Percentiles rank a stretch among this genome's conserved stretches.
Conservation (phyloP, 441 rosid species). For the Brassica balearica region DNA sequence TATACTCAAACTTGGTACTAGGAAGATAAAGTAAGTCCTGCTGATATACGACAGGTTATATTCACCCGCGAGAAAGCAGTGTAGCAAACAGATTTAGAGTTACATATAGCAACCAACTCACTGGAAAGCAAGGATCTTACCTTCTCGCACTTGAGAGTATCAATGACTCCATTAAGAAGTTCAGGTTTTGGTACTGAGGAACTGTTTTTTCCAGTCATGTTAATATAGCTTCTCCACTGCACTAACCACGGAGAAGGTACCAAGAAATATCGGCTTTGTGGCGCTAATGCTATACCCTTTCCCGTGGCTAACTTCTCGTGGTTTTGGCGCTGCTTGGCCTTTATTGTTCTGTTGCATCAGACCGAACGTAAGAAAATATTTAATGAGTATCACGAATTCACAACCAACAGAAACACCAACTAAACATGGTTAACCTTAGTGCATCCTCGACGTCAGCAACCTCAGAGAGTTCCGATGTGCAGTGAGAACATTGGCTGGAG, state of each 20-base stretch:
- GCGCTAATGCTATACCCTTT: conserved; percentile 63
- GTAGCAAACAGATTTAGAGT: background rate
- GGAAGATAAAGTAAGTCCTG: background rate
- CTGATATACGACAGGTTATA: conserved; percentile 15
- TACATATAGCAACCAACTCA: conserved; percentile 7
- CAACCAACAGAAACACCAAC: conserved; percentile 11
- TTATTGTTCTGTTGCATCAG: conserved; percentile 69
- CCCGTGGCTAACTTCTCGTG: conserved; percentile 87
- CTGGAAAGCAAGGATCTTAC: conserved; percentile 45
- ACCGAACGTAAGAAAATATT: conserved; percentile 45
- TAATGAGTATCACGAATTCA: conserved; percentile 15
- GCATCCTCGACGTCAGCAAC: conserved; percentile 91
- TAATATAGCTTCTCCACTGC: conserved; percentile 86
- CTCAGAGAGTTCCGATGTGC: conserved; percentile 85
- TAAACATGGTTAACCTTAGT: conserved; percentile 62
- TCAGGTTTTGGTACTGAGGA: conserved; percentile 76
- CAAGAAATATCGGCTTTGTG: conserved; percentile 70
- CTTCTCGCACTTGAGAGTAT: conserved; percentile 86
- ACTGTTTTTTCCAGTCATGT: conserved; percentile 72
- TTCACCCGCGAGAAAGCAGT: conserved; percentile 17
- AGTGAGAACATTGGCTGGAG: conserved; percentile 70
- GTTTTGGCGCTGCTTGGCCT: conserved; percentile 84
- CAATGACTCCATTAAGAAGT: conserved; percentile 63
- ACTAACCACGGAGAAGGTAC: conserved; percentile 86
- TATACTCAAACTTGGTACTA: conserved; percentile 22